Evolutionary conservation across 2,329 filamentous ascomycete species (phyloP), one percentile per base, ranked within the genome.

Genomic region (Talaromyces funiculosus): DNA sequence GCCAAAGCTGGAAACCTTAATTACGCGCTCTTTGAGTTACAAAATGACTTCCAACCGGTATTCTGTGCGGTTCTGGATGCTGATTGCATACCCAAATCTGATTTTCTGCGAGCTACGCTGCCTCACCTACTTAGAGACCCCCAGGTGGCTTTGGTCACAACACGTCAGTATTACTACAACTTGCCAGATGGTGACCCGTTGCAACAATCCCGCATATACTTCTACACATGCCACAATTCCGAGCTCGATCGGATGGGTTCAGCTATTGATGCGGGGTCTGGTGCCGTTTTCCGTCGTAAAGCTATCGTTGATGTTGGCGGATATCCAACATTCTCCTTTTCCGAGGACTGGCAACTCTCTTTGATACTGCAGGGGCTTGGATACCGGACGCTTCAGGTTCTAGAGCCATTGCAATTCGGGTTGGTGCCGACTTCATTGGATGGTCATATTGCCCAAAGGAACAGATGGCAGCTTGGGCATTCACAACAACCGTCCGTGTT

Each of bases 1-100:
- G 69, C 71, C 35, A 77, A 77, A 66, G 69, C 74, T 12, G 74
- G 70, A 4, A 77, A 77, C 51, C 62, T 77, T 22, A 74, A 74
- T 53, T 70, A 71, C 55, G 72, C 72, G 8, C 62, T 74, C 26
- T 69, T 61, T 18, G 63, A 60, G 3, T 49, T 69, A 22, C 71
- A 67, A 53, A 63, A 61, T 10, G 63, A 67, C 14, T 51, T 54
- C 2, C 66, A 64, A 6, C 67, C 71, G 0, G 70, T 73, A 26
- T 74, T 69, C 51, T 70, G 70, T 37, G 71, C 69, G 8, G 67
- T 72, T 4, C 60, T 75, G 3, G 73, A 75, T 53, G 71, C 72
- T 0, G 73, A 75, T 60, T 74, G 70, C 53, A 73, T 77, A 18
- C 71, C 75, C 1, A 62, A 69, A 40, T 66, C 68, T 0, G 64